Evolutionary conservation across 352 stramenopile species (phyloP).

Genomic region (Plasmopara viticola): DNA sequence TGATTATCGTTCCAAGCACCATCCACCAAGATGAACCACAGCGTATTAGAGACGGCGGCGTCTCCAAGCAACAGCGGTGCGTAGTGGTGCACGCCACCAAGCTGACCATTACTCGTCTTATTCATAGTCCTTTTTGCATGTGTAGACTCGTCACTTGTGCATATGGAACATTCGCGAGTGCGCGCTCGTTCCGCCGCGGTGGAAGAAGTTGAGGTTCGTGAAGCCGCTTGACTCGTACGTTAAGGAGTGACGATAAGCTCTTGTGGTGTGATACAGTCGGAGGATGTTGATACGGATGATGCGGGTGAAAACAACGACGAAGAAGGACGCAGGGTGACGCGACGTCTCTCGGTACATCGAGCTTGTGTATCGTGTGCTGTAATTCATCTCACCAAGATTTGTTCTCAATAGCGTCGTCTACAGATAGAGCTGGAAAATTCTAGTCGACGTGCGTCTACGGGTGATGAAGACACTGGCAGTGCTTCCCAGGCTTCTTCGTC

Average conservation of each 20-base stretch:
- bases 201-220: constrained; percentile 14
- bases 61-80: constrained; percentile 25
- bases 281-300: constrained; percentile 21
- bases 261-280: constrained; percentile 8
- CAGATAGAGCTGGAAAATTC: constrained; percentile 9
- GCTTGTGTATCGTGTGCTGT: background rate
- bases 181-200: constrained; percentile 11
- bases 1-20: background rate
- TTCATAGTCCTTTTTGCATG: background rate
- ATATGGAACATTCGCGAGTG: constrained; percentile 13
- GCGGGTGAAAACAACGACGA: constrained; percentile 21
- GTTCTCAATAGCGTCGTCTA: constrained; percentile 17
- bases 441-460: constrained; percentile 7
- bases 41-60: constrained; percentile 19
- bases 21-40: constrained; percentile 14
- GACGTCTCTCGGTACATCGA: constrained; percentile 13
- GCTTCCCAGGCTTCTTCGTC: constrained; percentile 14
- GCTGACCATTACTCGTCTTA: background rate
- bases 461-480: constrained; percentile 10
- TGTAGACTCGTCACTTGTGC: constrained; percentile 23
- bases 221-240: background rate
- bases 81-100: background rate
- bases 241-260: background rate
- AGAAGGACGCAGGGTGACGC: constrained; percentile 4
- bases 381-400: background rate